These are phyloP conservation scores for Suillus spraguei DNA, from an alignment of 768 basidiomycete genomes.

Conservation along the genomic window DNA sequence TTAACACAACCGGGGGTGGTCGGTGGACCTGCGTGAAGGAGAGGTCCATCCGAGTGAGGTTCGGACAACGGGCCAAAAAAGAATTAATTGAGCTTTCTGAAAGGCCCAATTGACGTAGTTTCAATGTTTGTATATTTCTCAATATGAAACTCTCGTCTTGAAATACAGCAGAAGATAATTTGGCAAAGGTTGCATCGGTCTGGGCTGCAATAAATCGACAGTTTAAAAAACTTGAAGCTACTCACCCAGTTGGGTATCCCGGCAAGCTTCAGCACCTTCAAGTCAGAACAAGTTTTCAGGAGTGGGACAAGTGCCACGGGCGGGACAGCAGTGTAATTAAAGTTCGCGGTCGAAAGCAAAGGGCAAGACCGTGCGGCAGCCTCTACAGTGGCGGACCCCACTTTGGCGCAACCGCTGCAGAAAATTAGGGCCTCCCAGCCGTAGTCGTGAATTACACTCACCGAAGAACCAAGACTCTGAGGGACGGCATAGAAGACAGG, in stretches of 20 bases:
- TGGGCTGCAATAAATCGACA: conserved; percentile 23
- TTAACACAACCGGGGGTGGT: conserved; percentile 30
- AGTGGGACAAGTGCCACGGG: conserved; percentile 50
- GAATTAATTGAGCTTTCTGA: conserved; percentile 49
- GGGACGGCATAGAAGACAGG: conserved; percentile 44
- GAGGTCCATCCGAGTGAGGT: conserved; percentile 56
- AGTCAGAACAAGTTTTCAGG: conserved; percentile 35
- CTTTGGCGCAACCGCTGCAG: conserved; percentile 61
- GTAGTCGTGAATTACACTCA: conserved; percentile 27
- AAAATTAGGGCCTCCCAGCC: conserved; percentile 5
- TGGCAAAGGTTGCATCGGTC: conserved; percentile 60
- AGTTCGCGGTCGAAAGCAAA: conserved; percentile 49
- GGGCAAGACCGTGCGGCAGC: conserved; percentile 45
- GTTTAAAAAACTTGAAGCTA: conserved; percentile 2
- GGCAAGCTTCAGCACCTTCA: conserved; percentile 64
- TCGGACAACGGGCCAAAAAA: conserved; percentile 49
- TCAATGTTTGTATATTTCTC: conserved; percentile 50
- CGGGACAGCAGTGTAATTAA: conserved; percentile 61
- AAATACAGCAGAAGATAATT: conserved; percentile 38
- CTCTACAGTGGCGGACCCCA: conserved; percentile 49
- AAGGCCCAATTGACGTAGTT: conserved; percentile 56
- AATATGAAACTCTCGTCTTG: conserved; percentile 33
- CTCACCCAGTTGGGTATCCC: conserved; percentile 64
- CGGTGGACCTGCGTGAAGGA: conserved; percentile 63
- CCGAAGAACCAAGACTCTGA: conserved; percentile 58